Base-by-base conservation (phyloP, 1,284 basidiomycete species). In the Tilletia walkeri region DNA sequence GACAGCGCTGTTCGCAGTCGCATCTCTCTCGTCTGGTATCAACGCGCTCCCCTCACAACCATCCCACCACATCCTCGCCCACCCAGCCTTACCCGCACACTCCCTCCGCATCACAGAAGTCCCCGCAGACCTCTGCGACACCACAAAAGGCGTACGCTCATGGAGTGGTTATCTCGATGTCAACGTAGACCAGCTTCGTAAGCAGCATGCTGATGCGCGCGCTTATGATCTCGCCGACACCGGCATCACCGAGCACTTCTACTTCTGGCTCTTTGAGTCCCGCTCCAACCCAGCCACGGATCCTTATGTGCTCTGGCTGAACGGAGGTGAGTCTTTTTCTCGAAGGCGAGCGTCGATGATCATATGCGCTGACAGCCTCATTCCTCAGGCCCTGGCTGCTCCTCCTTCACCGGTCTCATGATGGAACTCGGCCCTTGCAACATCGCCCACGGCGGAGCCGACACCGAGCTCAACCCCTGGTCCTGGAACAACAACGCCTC, bases 341-440 rank as follows among this genome's bases (percentile, higher is more conserved):
- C 41, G 24, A 30, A 30, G 24, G 2, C 24, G 24, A 30, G 2
- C 24, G 24, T 30, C 24, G 24, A 30, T 30, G 24, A 30, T 30
- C 24, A 30, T 30, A 30, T 30, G 24, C 24, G 24, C 24, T 30
- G 24, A 30, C 24, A 30, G 24, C 24, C 24, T 30, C 24, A 30
- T 30, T 30, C 24, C 24, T 45, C 3, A 45, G 66, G 67, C 18
- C 65, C 67, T 5, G 67, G 65, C 14, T 65, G 56, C 65, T 69
- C 67, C 45, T 53, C 45, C 45, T 69, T 69, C 49, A 63, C 65
- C 30, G 82, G 82, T 2, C 67, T 83, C 36, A 68, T 83, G 34
- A 82, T 81, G 80, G 82, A 83, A 70, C 54, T 81, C 10, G 82
- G 82, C 1, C 82, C 82, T 2, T 83, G 82, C 73, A 82, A 80